Base-by-base conservation (phyloP, 345 rosid genomes). In the Aquilaria sinensis region DNA sequence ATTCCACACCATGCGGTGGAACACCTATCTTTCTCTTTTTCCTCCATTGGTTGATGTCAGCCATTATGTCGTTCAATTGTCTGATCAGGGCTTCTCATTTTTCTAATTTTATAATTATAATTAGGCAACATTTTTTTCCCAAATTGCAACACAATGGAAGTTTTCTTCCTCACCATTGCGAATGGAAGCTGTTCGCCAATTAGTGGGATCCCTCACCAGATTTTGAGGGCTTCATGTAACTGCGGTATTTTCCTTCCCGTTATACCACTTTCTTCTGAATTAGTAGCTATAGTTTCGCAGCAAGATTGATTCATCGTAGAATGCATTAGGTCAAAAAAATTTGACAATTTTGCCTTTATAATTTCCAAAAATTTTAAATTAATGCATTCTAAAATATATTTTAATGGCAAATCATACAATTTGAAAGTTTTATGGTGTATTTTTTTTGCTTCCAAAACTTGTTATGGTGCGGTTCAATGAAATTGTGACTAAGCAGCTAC, bases 401-500 rank as follows among this genome's bases (percentile, higher is more conserved):
- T 23, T 23, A 0, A 1, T 23, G 23, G 23, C 23, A 23, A 23
- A 23, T 23, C 7, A 46, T 64, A 47, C 43, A 34, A 57, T 31
- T n/a, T 15, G 30, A 9, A 10, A 32, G 10, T 16, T 52, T 65
- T 47, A 5, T 37, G 23, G 23, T 23, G 34, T 52, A 15, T 14
- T 15, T 62, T 12, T 51, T 58, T 2, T 58, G 51, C 14, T 31
- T 41, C 2, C 31, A 53, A 49, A 8, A 59, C 55, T 66, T 58
- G 97, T 91, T 66, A 90, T 94, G n/a, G 96, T 96, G 10, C 78
- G 99, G 70, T 94, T 90, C 74, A 90, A 90, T 70, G 99, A 94
- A 78, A 77, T 94, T 54, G 90, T 94, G 64, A 95, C 99, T 0
- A 87, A 65, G 78, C 81, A 37, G 46, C 84, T 95, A 33, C 74